Conservation (phyloP, 1,139 yeast species). For the Yamadazyma spencermartinsiae region DNA sequence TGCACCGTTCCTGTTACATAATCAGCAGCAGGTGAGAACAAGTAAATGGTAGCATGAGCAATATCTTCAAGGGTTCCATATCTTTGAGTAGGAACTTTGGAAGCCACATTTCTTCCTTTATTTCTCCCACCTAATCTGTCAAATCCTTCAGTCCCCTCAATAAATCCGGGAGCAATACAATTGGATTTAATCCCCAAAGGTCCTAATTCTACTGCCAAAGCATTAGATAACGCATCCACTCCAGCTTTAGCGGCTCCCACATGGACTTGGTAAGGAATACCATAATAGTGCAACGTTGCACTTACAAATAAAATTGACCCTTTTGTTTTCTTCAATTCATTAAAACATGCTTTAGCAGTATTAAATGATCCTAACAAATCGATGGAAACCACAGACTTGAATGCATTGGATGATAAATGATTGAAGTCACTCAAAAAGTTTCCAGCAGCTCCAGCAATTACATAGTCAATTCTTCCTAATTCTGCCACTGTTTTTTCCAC, state of each 20-base stretch:
- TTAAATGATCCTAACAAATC: slow-evolving; percentile 88
- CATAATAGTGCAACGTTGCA: slow-evolving; percentile 88
- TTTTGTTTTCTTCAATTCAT: slow-evolving; percentile 62
- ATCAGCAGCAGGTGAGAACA: slow-evolving; percentile 75
- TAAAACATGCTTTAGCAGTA: slow-evolving; percentile 80
- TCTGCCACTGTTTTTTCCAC: slow-evolving; percentile 62
- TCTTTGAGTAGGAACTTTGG: slow-evolving; percentile 68
- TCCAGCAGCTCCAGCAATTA: slow-evolving; percentile 97
- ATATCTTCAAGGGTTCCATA: slow-evolving; percentile 73
- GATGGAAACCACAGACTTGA: slow-evolving; percentile 82
- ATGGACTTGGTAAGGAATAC: slow-evolving; percentile 87
- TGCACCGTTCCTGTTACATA: slow-evolving; percentile 74
- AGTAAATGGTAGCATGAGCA: slow-evolving; percentile 79
- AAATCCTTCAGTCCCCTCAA: slow-evolving; percentile 83
- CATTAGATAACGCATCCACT: slow-evolving; percentile 81
- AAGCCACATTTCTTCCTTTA: slow-evolving; percentile 4
- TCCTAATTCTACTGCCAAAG: slow-evolving; percentile 88
- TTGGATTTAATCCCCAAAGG: slow-evolving; percentile 84
- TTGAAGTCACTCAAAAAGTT: slow-evolving; percentile 83
- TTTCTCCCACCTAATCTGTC: slow-evolving; percentile 43
- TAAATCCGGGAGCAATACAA: slow-evolving; percentile 89
- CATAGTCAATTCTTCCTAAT: slow-evolving; percentile 78
- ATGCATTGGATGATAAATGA: slow-evolving; percentile 80
- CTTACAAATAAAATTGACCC: slow-evolving; percentile 84
- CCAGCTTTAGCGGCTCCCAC: slow-evolving; percentile 98